Evolutionary conservation across 208 protist genomes (phyloP), one percentile per base, ranked within the genome.

Genomic region (Histomonas meleagridis): DNA sequence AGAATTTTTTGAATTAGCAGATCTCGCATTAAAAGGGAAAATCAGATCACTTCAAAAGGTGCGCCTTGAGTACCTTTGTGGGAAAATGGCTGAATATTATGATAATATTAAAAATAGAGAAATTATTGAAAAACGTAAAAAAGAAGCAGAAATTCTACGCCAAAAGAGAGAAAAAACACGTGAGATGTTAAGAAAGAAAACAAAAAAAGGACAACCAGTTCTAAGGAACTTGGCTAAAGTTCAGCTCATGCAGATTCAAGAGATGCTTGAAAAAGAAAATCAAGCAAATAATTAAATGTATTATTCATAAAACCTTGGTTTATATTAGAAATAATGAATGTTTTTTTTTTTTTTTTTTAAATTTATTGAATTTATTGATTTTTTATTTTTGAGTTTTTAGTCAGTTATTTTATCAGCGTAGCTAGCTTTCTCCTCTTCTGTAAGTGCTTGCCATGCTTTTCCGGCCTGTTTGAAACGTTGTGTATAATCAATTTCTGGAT

Each of bases 121-220:
- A 32, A 46, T 55, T 55, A 86, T 51, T 10, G 76, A 43, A 5
- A 86, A 55, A 38, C 10, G 14, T 12, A 51, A 48, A 86, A 14
- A 86, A 57, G 46, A 51, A 32, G 46, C 40, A 12, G n/a, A 86
- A 35, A 48, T 26, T 32, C 23, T n/a, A 46, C 76, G 76, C 38
- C 26, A 86, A 86, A 86, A 86, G 46, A 86, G 38, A 35, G 76
- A 86, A 21, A 86, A 86, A 57, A 48, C 51, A 7, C 23, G 28
- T 26, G n/a, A 43, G 38, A 32, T 86, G 46, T 28, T 86, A 16
- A 51, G 46, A n/a, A 51, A 7, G 40, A 86, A 48, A 86, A 86
- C 76, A 55, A 86, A 86, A n/a, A 86, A 35, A 86, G 76, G 76
- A 5, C 76, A 86, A 55, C 76, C 76, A 55, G 35, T 86, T 16